Base-by-base conservation (phyloP, 768 basidiomycete species). In the Auricularia heimuer region DNA sequence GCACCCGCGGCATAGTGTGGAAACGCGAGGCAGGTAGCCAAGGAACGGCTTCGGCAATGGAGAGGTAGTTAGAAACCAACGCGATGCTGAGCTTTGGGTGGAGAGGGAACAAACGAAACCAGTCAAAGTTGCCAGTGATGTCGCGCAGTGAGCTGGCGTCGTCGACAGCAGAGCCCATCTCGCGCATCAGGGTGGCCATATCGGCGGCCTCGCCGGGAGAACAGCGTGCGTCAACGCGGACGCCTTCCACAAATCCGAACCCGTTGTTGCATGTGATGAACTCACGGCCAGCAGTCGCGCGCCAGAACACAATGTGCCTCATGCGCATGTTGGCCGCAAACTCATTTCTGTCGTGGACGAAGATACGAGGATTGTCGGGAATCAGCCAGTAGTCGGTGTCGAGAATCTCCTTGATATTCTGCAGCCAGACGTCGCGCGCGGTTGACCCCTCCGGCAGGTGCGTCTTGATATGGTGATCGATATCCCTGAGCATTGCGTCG, bases 341-440 rank as follows among this genome's bases (percentile, higher is more conserved):
- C 16, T 62, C 65, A 10, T 14, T 37, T 12, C 65, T 62, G 18
- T 62, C 62, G 8, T 8, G 39, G 12, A 7, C 39, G 63, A 42
- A 42, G 35, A 66, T 51, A 24, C 62, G 45, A 16, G 44, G 39
- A 47, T 66, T 58, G 3, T 45, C 54, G 10, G 65, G n/a, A n/a
- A 66, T 58, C 18, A 54, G 47, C 62, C 62, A 63, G 54, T 66
- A 62, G 44, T 63, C 62, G n/a, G 62, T 54, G 35, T 54, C 47
- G 14, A 66, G 62, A 18, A 66, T 35, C 33, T 63, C 24, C 37
- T 37, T 21, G 51, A 66, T 21, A 39, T 66, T 66, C 29, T 34
- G 39, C 39, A 66, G 65, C 62, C 62, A 66, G 29, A 66, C 65
- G 24, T 62, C 65, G 3, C 62, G 51, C 18, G 51, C 29, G 4